Percentiles rank a stretch among this genome's conserved stretches.
phyloP scores from a whole-genome alignment of 306 rosid genomes.

The Rosa persica region DNA sequence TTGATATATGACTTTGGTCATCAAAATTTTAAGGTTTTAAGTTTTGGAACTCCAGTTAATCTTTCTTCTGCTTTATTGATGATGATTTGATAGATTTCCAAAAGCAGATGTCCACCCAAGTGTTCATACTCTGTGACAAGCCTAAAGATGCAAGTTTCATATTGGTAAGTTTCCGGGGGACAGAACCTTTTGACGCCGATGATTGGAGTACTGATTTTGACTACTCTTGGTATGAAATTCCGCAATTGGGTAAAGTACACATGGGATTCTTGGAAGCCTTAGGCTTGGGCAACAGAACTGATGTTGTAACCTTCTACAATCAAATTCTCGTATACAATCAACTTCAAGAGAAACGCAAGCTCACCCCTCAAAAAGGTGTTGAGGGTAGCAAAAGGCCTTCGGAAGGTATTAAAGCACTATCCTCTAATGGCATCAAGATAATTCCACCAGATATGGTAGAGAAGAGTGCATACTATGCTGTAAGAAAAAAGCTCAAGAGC shows the following conservation, averaged over 20 bases:
- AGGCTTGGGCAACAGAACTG: constrained; percentile 60
- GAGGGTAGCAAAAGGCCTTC: constrained; percentile 8
- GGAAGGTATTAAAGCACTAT: constrained; percentile 20
- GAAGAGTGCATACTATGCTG: constrained; percentile 54
- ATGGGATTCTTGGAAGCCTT: constrained; percentile 84
- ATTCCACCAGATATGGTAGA: constrained; percentile 37
- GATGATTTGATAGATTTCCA: constrained; percentile 45
- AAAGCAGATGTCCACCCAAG: constrained; percentile 53
- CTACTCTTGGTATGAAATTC: constrained; percentile 77
- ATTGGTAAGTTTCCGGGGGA: constrained; percentile 72
- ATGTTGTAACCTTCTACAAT: constrained; percentile 40
- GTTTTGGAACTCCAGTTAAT: not conserved
- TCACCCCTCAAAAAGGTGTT: constrained; percentile 17
- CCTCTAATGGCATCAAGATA: constrained; percentile 14
- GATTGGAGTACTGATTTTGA: constrained; percentile 83
- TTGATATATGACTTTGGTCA: not conserved
- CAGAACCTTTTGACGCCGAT: constrained; percentile 70
- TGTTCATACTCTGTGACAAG: constrained; percentile 68
- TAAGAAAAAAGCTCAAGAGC: constrained; percentile 49
- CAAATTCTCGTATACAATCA: constrained; percentile 40
- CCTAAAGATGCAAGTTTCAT: constrained; percentile 63
- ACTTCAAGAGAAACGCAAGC: constrained; percentile 24
- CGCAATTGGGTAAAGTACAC: constrained; percentile 65
- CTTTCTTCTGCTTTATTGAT: not conserved
- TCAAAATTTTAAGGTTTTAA: not conserved